Conservation (phyloP, 2,329 filamentous ascomycete genomes). For the Ascosphaera aggregata region DNA sequence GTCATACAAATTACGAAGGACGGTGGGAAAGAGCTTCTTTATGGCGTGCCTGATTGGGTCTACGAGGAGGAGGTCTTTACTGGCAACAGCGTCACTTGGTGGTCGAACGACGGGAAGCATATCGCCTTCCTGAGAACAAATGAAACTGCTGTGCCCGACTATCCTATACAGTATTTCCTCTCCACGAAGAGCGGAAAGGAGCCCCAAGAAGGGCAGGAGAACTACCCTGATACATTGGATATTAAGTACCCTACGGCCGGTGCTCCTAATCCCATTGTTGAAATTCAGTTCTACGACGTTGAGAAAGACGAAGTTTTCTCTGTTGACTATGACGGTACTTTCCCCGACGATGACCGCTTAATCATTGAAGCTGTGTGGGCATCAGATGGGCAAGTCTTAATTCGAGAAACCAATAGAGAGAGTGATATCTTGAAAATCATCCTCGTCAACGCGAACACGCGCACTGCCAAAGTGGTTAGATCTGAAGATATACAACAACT, state of each 20-base stretch:
- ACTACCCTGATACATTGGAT: conserved; percentile 68
- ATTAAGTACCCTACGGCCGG: conserved; percentile 98
- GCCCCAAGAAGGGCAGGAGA: conserved; percentile 49
- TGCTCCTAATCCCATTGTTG: conserved; percentile 74
- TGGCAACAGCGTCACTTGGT: conserved; percentile 75
- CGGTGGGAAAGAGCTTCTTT: conserved; percentile 63
- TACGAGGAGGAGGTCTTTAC: conserved; percentile 67
- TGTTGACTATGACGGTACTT: conserved; percentile 54
- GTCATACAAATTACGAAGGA: conserved; percentile 55
- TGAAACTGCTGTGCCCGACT: conserved; percentile 76
- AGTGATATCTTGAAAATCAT: conserved; percentile 79
- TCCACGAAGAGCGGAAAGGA: conserved; percentile 56
- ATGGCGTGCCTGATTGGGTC: conserved; percentile 89
- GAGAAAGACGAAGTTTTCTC: conserved; percentile 53
- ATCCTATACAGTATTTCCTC: conserved; percentile 81
- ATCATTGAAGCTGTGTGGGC: conserved; percentile 92
- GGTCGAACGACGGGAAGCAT: conserved; percentile 73
- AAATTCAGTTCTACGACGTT: conserved; percentile 74
- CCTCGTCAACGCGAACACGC: conserved; percentile 52
- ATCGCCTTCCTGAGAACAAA: conserved; percentile 85
- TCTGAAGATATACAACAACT: conserved; percentile 56
- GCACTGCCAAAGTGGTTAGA: conserved; percentile 56
- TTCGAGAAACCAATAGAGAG: conserved; percentile 85
- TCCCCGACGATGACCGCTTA: conserved; percentile 57
- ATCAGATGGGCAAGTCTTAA: conserved; percentile 50